Evolutionary conservation across 805 yeast species (phyloP), one percentile per base, ranked within the genome.

Genomic region (Metschnikowia chrysomelidarum): DNA sequence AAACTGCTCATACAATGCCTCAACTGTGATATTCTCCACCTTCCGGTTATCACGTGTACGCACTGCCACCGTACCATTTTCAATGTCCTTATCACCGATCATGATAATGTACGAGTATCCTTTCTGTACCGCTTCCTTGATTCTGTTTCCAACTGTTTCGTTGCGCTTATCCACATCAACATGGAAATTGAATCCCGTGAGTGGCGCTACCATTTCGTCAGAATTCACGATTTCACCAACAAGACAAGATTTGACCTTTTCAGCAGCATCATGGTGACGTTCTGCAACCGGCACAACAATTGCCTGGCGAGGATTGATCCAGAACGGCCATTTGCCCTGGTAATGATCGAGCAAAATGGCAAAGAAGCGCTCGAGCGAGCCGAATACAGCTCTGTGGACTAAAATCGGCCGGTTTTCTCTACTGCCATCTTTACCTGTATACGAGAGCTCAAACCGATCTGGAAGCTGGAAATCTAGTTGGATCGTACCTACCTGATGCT

Each of bases 401-500:
- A 93, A 79, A n/a, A 93, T 91, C 3, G 98, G 98, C 27, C 74
- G 74, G 41, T 79, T 74, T 21, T 65, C 63, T 1, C 66, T 57
- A 29, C 69, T 76, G 1, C 75, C 72, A 40, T 69, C 72, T 29
- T 68, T 69, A 8, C 64, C 56, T 30, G 78, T 77, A 54, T 81
- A 93, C 48, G 76, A 69, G 40, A 93, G 71, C 28, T 83, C 73
- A 55, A 93, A 93, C 43, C 95, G 71, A 27, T 78, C 77, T 2
- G 98, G 98, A 12, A 93, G 69, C 60, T 93, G 96, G 72, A 93
- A 93, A 57, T 93, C 98, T 27, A 93, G 69, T 60, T 93, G 98
- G 34, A 93, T 78, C 0, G 98, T 93, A 3, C 97, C 98, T 2
- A 93, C 86, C 62, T 93, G 98, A 59, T 88, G 96, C 41, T 76